These are phyloP conservation scores for Salix arbutifolia DNA, from an alignment of 345 rosid species.

Conservation along the genomic window DNA sequence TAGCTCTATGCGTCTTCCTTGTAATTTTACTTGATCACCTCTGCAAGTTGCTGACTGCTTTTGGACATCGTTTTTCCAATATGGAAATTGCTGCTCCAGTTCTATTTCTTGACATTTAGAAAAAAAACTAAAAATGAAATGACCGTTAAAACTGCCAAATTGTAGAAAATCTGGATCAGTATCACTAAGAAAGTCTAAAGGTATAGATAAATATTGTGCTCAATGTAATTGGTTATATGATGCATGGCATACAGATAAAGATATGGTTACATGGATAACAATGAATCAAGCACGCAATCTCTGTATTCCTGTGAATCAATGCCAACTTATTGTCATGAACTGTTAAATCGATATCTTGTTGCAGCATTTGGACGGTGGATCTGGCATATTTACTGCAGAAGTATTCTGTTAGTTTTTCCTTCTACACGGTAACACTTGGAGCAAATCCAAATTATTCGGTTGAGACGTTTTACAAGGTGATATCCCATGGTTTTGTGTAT, in stretches of 20 bases:
- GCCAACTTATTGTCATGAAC: constrained; percentile 10
- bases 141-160: neutral
- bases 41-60: neutral
- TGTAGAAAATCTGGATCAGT: neutral
- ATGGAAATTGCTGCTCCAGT: neutral
- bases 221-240: neutral
- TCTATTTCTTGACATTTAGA: neutral
- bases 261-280: neutral
- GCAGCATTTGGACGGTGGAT: constrained; percentile 94
- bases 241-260: neutral
- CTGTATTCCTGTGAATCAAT: neutral
- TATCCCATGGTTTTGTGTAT: neutral
- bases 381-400: constrained; percentile 75
- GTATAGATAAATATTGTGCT: neutral
- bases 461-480: constrained; percentile 86
- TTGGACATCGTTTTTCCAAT: neutral
- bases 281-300: neutral
- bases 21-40: neutral
- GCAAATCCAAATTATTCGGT: constrained; percentile 83
- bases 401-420: constrained; percentile 70
- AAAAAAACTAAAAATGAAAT: neutral
- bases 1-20: neutral
- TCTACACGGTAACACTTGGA: constrained; percentile 81
- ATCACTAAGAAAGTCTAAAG: neutral
- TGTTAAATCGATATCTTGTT: constrained; percentile 2